Conservation (phyloP, 768 basidiomycete species). For the Lyophyllum shimeji region DNA sequence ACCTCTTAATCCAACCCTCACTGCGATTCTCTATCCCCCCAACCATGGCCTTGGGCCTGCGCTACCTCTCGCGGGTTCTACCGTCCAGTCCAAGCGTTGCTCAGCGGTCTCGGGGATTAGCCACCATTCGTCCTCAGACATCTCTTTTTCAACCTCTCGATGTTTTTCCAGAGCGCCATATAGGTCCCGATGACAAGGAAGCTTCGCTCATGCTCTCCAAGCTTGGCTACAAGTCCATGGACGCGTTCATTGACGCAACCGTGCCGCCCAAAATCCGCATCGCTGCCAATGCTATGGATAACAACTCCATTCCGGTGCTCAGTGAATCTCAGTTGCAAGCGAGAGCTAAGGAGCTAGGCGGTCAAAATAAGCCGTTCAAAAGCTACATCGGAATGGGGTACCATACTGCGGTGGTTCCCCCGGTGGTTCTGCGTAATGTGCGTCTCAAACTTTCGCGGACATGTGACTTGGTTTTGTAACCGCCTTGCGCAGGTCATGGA, state of each 20-base stretch:
- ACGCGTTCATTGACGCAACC: conserved; percentile 80
- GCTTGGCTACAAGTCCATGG: conserved; percentile 86
- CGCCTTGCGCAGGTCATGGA: conserved; percentile 65
- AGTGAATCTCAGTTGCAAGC: conserved; percentile 84
- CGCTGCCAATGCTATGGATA: conserved; percentile 54
- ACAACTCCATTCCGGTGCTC: conserved; percentile 68
- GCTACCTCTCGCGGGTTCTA: conserved; percentile 24
- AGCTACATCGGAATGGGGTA: conserved; percentile 99
- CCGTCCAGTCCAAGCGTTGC: conserved; percentile 10
- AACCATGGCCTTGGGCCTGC: conserved; percentile 32
- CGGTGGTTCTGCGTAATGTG: conserved; percentile 91
- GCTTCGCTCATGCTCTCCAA: conserved; percentile 77
- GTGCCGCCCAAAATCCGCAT: conserved; percentile 84
- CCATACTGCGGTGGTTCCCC: conserved; percentile 92
- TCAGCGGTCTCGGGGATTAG: conserved; percentile 34
- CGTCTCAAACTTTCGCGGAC: conserved; percentile 19
- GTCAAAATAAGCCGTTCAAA: conserved; percentile 77
- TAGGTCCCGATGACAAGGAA: conserved; percentile 88
- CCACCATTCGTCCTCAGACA: conserved; percentile 57
- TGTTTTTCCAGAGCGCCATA: conserved; percentile 86
- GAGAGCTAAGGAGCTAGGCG: conserved; percentile 75
- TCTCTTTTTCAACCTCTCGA: conserved; percentile 85
- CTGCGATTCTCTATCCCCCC: conserved; percentile 17
- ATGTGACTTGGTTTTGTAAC: background rate
- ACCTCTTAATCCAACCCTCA: conserved; percentile 25